phyloP scores from a whole-genome alignment of 2,329 filamentous ascomycete genomes.

The Microcyclospora pomicola region DNA sequence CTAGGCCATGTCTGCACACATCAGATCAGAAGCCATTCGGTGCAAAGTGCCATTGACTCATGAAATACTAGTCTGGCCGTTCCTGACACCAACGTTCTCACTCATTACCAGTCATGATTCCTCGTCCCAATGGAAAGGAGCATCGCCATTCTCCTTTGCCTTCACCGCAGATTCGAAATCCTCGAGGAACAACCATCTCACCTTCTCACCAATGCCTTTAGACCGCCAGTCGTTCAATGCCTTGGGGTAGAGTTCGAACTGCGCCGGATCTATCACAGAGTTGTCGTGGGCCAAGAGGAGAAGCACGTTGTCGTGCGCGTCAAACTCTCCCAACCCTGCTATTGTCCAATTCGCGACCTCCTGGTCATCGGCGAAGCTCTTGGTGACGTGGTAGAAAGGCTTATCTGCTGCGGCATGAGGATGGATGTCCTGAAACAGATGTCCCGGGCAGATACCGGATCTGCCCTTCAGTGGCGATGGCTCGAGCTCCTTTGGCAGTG shows the following conservation, averaged over 20 bases:
- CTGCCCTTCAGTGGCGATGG: constrained; percentile 10
- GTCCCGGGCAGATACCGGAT: constrained; percentile 26
- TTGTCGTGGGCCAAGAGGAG: constrained; percentile 21
- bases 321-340: constrained; percentile 19
- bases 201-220: constrained; percentile 16
- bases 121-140: too few species aligned
- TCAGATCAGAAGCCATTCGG: too few species aligned
- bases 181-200: constrained; percentile 32
- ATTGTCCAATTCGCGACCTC: constrained; percentile 20
- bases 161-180: constrained; percentile 35
- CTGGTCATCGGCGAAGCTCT: constrained; percentile 25
- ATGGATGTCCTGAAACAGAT: constrained; percentile 28
- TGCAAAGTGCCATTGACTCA: too few species aligned
- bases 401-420: constrained; percentile 19
- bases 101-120: too few species aligned
- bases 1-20: too few species aligned
- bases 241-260: constrained; percentile 27
- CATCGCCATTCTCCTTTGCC: constrained; percentile 11
- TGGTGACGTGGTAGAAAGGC: constrained; percentile 24
- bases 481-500: constrained; percentile 22
- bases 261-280: constrained; percentile 15
- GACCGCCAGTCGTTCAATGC: constrained; percentile 21
- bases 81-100: too few species aligned
- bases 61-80: too few species aligned
- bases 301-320: constrained; percentile 20